Base-by-base conservation (phyloP, 2,329 filamentous ascomycete species). In the Camillea tinctor region DNA sequence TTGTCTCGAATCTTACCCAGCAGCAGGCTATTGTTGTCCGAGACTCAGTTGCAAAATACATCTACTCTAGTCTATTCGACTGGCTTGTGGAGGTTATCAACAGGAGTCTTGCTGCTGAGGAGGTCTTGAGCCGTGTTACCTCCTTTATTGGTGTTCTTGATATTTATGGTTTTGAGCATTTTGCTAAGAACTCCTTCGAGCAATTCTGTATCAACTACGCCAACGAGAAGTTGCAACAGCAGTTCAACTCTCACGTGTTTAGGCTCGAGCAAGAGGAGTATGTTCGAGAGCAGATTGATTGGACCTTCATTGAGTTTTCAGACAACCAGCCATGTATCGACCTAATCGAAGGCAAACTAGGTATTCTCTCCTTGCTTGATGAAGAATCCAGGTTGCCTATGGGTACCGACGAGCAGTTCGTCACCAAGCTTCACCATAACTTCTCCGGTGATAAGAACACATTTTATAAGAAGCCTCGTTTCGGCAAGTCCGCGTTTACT, bases 131-230 rank as follows among this genome's bases (percentile, higher is more conserved):
- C 69, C 87, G 91, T 49, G 92, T 96, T 59, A 85, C 82, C 58
- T 94, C 92, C 1, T 99, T 99, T 76, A 99, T 99, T 70, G 95
- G 95, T 76, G 95, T 99, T 53, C 85, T 99, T 65, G 95, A 99
- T 91, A 99, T 99, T 68, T 98, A 98, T 77, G 94, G 94, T 65
- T 99, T 99, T 73, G 95, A 99, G 76, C 95, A 98, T 78, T 99
- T 99, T 72, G 94, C 95, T 64, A 98, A 97, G 82, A 99, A 99
- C 80, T 99, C 95, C 0, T 99, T 99, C 71, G 95, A 99, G 76
- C 95, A 99, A 76, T 99, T 99, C 78, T 99, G 95, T 79, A 99
- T 99, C 85, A 99, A 99, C 78, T 99, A 99, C 72, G 95, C 95
- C 77, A 99, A 99, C 77, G 95, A 99, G 78, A 99, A 99, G 79